A percentile compares a stretch with the other conserved stretches of the same genome.
Conservation (phyloP, 2,329 filamentous ascomycete genomes). For the Paracoccidioides brasiliensis region DNA sequence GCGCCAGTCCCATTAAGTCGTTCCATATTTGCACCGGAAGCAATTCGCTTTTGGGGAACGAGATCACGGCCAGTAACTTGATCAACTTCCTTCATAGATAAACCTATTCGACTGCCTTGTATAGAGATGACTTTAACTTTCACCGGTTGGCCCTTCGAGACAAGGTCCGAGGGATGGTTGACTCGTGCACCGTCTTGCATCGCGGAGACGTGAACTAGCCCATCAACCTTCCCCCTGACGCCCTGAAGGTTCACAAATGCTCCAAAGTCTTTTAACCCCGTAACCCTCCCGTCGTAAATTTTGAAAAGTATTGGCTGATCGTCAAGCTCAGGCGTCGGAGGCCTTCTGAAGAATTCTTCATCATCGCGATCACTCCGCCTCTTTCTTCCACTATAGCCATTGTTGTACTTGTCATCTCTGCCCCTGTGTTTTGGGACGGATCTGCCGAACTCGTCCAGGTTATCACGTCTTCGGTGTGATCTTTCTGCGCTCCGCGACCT, state of each 20-base stretch:
- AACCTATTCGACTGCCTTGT: slow-evolving; percentile 64
- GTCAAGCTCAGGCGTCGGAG: slow-evolving; percentile 63
- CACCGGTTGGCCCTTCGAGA: slow-evolving; percentile 67
- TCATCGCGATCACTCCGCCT: slow-evolving; percentile 27
- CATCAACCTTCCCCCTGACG: slow-evolving; percentile 78
- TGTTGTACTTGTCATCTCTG: slow-evolving; percentile 28
- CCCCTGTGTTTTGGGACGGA: slow-evolving; percentile 27
- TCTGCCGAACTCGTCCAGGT: slow-evolving; percentile 48
- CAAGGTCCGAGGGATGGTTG: slow-evolving; percentile 79
- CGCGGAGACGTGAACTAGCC: slow-evolving; percentile 84
- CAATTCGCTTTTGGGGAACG: slow-evolving; percentile 61
- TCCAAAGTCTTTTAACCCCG: slow-evolving; percentile 88
- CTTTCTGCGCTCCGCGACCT: slow-evolving; percentile 33
- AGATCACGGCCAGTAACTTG: slow-evolving; percentile 77
- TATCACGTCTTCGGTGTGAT: slow-evolving; percentile 34
- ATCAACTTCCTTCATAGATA: slow-evolving; percentile 97
- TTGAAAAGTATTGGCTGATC: slow-evolving; percentile 72
- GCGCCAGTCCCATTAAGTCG: slow-evolving; percentile 50
- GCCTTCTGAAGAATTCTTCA: slow-evolving; percentile 50
- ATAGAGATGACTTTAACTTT: slow-evolving; percentile 89
- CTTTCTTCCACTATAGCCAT: slow-evolving; percentile 30
- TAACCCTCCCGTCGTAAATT: slow-evolving; percentile 79
- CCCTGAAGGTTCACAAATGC: slow-evolving; percentile 87
- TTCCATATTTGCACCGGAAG: slow-evolving; percentile 83
- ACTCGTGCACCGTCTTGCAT: slow-evolving; percentile 75